Evolutionary conservation across 352 stramenopile genomes (phyloP).

Genomic region (Pythium sukuiense): DNA sequence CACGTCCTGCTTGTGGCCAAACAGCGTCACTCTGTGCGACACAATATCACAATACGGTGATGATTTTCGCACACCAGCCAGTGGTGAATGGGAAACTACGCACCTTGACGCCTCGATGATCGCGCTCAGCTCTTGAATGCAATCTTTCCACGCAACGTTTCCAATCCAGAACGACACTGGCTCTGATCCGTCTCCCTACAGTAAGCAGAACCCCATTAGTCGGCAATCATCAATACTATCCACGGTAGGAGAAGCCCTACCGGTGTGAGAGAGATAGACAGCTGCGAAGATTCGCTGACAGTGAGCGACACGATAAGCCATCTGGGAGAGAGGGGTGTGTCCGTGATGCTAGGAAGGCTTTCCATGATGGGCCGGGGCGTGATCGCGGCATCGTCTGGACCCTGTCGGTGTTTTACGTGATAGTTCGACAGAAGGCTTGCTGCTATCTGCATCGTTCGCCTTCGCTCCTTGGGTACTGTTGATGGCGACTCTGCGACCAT

Average conservation of each 20-base stretch:
- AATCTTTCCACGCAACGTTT: constrained; percentile 40
- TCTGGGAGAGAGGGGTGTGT: background rate
- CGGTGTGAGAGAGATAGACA: constrained; percentile 23
- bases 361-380: background rate
- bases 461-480: background rate
- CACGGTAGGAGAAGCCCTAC: constrained; percentile 1
- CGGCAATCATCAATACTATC: background rate
- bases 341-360: background rate
- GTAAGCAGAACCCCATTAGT: background rate
- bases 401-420: background rate
- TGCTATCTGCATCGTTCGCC: constrained; percentile 10
- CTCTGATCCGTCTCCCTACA: constrained; percentile 39
- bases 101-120: constrained; percentile 64
- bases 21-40: constrained; percentile 49
- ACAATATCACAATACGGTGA: background rate
- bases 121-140: constrained; percentile 38
- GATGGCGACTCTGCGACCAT: constrained; percentile 32
- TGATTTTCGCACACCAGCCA: background rate
- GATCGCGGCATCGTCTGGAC: background rate
- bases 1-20: constrained; percentile 55
- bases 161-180: constrained; percentile 57
- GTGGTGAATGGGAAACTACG: constrained; percentile 18
- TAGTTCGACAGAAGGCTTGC: constrained; percentile 16
- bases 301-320: constrained; percentile 26
- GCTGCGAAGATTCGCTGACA: constrained; percentile 5